Evolutionary conservation across 2,329 filamentous ascomycete species (phyloP), one percentile per base, ranked within the genome.

Genomic region (Colletotrichum eremochloae): DNA sequence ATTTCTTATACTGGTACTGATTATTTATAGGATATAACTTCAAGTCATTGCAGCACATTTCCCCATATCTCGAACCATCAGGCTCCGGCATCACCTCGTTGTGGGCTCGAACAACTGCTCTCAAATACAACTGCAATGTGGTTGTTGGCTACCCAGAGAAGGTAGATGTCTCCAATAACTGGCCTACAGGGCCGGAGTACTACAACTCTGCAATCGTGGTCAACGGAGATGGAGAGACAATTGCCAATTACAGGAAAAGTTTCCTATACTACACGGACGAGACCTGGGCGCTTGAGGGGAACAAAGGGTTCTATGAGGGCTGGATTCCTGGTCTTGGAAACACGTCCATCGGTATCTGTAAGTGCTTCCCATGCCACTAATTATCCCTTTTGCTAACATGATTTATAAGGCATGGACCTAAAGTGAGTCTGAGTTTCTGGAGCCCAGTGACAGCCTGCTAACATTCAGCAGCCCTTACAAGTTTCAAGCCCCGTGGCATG

Each of bases 81-180:
- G 87, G 88, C 6, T 84, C 88, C 0, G 94, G 94, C 0, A 89
- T 92, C 65, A 91, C 87, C 8, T 91, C 93, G 0, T 80, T 92
- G 29, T 96, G 93, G 94, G 93, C 93, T 0, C 85, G 89, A 48
- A 89, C 87, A 0, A 89, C 86, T 0, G 93, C 94, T 0, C 83
- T 89, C 31, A 90, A 90, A 75, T 86, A 92, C 76, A 85, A 91
- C 71, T 95, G 93, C 77, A 83, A 86, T 63, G 92, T 96, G 0
- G 87, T 89, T 0, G 89, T 90, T 1, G 94, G 94, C 0, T 96
- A 96, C 67, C 93, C 94, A 0, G 94, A 96, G 68, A 89, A 88
- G 75, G 88, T 87, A 0, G 89, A 91, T 62, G 77, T 87, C 0
- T 78, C 82, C 0, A 62, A 79, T 0, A 83, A 83, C 33, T 89